phyloP scores from a whole-genome alignment of 495 filamentous ascomycete species.

The Cercophora sp. region DNA sequence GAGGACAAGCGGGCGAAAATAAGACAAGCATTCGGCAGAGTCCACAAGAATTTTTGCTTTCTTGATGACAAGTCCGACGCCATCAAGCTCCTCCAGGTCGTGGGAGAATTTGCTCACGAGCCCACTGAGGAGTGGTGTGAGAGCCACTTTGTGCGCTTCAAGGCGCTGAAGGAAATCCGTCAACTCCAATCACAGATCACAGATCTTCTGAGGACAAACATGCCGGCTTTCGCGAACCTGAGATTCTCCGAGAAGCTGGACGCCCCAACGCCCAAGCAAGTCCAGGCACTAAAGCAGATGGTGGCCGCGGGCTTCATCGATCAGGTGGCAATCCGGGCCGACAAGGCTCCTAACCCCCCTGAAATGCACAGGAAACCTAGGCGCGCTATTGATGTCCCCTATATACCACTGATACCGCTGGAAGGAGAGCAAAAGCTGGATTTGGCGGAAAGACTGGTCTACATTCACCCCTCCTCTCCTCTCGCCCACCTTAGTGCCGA shows the following conservation, averaged over 20 bases:
- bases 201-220: slow-evolving; percentile 71
- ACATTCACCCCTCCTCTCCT: slow-evolving; percentile 78
- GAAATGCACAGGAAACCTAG: slow-evolving; percentile 66
- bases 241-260: slow-evolving; percentile 60
- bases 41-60: slow-evolving; percentile 74
- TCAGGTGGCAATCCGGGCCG: slow-evolving; percentile 89
- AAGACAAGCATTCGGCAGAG: slow-evolving; percentile 66
- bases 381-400: slow-evolving; percentile 83
- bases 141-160: slow-evolving; percentile 76
- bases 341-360: slow-evolving; percentile 71
- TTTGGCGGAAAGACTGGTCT: slow-evolving; percentile 55
- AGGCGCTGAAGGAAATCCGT: slow-evolving; percentile 78
- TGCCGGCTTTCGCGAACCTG: slow-evolving; percentile 58
- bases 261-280: slow-evolving; percentile 64
- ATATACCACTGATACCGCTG: slow-evolving; percentile 78
- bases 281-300: slow-evolving; percentile 84
- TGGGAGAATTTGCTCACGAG: slow-evolving; percentile 76
- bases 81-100: slow-evolving; percentile 83
- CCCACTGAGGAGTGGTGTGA: slow-evolving; percentile 68
- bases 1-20: slow-evolving; percentile 63
- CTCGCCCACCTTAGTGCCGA: slow-evolving; percentile 66
- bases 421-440: slow-evolving; percentile 37
- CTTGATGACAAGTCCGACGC: slow-evolving; percentile 80
- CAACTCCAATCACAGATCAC: slow-evolving; percentile 81
- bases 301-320: slow-evolving; percentile 91